Percentiles rank a stretch among this genome's conserved stretches.
These are phyloP conservation scores for Penicillium corylophilum DNA, from an alignment of 2,329 filamentous ascomycete genomes.

Conservation along the genomic window DNA sequence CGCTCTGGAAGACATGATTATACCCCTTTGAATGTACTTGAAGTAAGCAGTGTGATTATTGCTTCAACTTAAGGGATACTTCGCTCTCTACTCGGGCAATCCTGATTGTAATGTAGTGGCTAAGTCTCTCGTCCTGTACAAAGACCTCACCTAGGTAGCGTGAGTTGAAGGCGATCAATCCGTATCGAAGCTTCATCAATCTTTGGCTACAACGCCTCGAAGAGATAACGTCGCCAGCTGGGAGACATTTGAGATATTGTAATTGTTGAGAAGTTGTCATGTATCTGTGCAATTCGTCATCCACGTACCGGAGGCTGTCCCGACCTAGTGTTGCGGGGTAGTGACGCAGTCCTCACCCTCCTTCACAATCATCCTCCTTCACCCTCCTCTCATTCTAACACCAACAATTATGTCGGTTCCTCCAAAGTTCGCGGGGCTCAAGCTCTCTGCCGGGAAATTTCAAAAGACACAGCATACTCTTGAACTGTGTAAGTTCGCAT, in stretches of 20 bases:
- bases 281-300: not conserved
- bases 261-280: too few relatives aligned
- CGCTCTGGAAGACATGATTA: not conserved
- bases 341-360: not conserved
- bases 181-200: too few relatives aligned
- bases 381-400: not conserved
- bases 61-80: not conserved
- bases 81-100: not conserved
- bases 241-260: too few relatives aligned
- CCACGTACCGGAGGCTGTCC: not conserved
- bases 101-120: not conserved
- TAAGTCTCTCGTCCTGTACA: not conserved
- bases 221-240: too few relatives aligned
- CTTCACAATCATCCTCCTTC: not conserved
- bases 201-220: too few relatives aligned
- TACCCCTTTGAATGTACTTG: not conserved
- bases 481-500: slow-evolving; percentile 37
- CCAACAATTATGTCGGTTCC: slow-evolving; percentile 54
- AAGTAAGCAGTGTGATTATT: not conserved
- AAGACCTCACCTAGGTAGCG: too few relatives aligned
- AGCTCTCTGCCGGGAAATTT: slow-evolving; percentile 22
- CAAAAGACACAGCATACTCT: slow-evolving; percentile 35
- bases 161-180: too few relatives aligned
- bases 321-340: not conserved
- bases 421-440: slow-evolving; percentile 59